Conservation (phyloP, 2,329 filamentous ascomycete species). For the Venturia nashicola region DNA sequence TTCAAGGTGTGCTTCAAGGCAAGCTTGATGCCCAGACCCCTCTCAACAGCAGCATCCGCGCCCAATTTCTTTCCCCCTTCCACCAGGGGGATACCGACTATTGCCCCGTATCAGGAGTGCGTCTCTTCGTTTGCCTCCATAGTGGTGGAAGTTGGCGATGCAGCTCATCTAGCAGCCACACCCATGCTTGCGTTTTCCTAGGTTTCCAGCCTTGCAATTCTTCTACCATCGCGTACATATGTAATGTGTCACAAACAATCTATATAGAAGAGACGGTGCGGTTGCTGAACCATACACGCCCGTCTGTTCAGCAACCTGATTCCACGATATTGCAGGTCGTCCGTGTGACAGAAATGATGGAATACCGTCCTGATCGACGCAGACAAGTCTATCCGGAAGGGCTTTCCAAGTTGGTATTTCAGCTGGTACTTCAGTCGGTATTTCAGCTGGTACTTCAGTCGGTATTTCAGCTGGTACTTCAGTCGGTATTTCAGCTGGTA, state of each 20-base stretch:
- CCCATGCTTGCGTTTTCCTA: background rate
- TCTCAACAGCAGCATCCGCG: background rate
- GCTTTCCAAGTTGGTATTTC: background rate
- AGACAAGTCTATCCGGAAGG: background rate
- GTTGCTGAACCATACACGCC: background rate
- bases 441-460: background rate
- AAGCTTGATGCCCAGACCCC: background rate
- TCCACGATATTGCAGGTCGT: background rate
- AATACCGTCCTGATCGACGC: background rate
- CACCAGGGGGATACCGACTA: too few relatives aligned
- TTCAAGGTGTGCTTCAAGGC: background rate
- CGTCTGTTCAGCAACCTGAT: background rate
- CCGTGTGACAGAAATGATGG: background rate
- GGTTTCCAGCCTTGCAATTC: background rate
- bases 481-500: background rate
- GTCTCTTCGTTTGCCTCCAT: background rate
- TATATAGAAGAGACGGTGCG: background rate
- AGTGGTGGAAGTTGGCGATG: background rate
- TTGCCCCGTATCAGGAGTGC: background rate
- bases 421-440: background rate
- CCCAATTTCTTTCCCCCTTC: background rate
- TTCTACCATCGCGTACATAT: background rate
- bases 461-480: background rate
- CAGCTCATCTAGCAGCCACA: background rate
- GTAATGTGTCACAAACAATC: background rate